Conservation (phyloP, 371 early-diverging fungal genomes). For the Rhizopus delemar region DNA sequence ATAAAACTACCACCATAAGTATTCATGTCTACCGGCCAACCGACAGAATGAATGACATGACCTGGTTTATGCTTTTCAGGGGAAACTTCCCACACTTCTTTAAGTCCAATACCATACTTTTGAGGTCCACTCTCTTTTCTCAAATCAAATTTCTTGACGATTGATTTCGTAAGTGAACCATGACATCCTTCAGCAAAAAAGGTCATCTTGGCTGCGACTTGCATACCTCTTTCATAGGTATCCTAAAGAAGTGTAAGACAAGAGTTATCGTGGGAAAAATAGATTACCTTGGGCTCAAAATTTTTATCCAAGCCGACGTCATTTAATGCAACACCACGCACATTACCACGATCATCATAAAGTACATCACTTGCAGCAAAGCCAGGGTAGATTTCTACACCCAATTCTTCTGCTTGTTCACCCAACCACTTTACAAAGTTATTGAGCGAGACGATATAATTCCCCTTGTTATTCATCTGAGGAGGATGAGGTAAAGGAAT, state of each 20-base stretch:
- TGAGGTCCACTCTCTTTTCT: conserved; percentile 79
- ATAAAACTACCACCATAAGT: conserved; percentile 96
- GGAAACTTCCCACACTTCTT: conserved; percentile 97
- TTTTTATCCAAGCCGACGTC: conserved; percentile 94
- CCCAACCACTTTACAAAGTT: conserved; percentile 96
- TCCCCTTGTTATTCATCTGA: conserved; percentile 94
- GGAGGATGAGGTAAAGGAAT: conserved; percentile 96
- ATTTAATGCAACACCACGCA: conserved; percentile 92
- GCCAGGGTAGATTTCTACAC: conserved; percentile 94
- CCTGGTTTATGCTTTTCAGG: conserved; percentile 88
- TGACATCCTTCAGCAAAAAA: conserved; percentile 98
- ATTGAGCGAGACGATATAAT: conserved; percentile 94
- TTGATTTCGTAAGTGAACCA: conserved; percentile 90
- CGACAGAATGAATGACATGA: conserved; percentile 85
- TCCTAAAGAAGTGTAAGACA: conserved; percentile 46
- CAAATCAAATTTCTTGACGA: conserved; percentile 85
- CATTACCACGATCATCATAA: conserved; percentile 88
- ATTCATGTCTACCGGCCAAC: conserved; percentile 88
- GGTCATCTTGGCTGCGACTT: conserved; percentile 91
- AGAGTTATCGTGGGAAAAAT: conserved; percentile 21
- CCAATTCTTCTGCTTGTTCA: conserved; percentile 94
- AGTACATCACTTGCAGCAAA: conserved; percentile 92
- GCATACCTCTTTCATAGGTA: conserved; percentile 94
- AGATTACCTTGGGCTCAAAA: conserved; percentile 77
- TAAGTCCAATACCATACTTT: conserved; percentile 95